A percentile compares a stretch with the other conserved stretches of the same genome.
Evolutionary conservation across 805 yeast species (phyloP).

Genomic region (Saturnispora besseyi): DNA sequence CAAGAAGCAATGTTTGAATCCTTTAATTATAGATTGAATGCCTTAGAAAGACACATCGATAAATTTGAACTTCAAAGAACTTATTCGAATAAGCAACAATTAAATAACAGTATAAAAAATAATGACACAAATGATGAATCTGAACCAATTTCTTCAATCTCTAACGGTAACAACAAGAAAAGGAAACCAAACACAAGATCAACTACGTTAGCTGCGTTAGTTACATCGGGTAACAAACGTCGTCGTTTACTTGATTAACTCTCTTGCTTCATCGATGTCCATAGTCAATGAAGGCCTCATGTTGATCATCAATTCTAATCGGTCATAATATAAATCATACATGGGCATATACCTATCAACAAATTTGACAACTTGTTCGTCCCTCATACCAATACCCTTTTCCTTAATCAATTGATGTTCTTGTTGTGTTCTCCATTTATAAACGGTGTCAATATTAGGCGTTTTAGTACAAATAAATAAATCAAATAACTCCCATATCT

Average conservation of each 20-base stretch:
- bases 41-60: background rate
- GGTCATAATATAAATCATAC: conserved; percentile 56
- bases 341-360: conserved; percentile 83
- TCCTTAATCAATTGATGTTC: conserved; percentile 50
- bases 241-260: background rate
- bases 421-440: conserved; percentile 70
- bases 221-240: background rate
- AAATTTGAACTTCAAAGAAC: background rate
- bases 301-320: conserved; percentile 8
- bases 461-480: conserved; percentile 57
- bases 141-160: background rate
- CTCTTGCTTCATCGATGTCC: conserved; percentile 9
- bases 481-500: conserved; percentile 51
- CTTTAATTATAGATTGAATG: background rate
- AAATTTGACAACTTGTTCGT: conserved; percentile 55
- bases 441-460: conserved; percentile 49
- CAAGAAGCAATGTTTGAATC: background rate
- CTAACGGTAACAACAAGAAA: background rate
- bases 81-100: background rate
- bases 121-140: background rate
- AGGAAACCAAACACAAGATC: background rate
- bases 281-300: conserved; percentile 9
- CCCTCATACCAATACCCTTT: conserved; percentile 75
- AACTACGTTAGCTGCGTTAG: background rate
- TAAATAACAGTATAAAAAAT: background rate